These are phyloP conservation scores for Acanthamoeba castellanii DNA, from an alignment of 208 protist species.

Conservation along the genomic window DNA sequence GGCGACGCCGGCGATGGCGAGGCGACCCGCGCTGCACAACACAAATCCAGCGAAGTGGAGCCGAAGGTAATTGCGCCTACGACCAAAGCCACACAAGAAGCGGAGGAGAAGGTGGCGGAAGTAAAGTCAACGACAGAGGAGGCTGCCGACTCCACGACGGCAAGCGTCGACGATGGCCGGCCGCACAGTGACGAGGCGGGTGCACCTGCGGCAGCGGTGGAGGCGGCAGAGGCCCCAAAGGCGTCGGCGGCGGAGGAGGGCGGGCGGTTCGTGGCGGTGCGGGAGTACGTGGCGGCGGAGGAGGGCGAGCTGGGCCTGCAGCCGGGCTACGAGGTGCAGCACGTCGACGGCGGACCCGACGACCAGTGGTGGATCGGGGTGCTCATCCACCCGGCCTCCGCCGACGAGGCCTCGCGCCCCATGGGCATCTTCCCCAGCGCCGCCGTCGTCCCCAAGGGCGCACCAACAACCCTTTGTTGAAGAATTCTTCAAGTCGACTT, in stretches of 20 bases:
- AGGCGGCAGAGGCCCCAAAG: background rate
- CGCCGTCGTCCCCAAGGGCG: background rate
- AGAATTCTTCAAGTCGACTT: too few relatives aligned
- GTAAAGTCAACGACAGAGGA: too few relatives aligned
- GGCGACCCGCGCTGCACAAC: too few relatives aligned
- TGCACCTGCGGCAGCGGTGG: background rate
- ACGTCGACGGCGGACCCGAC: background rate
- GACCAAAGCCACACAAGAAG: too few relatives aligned
- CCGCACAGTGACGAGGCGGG: too few relatives aligned
- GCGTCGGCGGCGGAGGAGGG: background rate
- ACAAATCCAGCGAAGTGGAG: too few relatives aligned
- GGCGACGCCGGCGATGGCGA: too few relatives aligned
- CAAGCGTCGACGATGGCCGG: too few relatives aligned
- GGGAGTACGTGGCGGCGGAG: background rate
- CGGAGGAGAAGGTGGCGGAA: too few relatives aligned
- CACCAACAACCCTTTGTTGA: too few relatives aligned
- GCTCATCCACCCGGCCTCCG: background rate
- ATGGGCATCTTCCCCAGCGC: background rate
- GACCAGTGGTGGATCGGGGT: slow-evolving; percentile 44
- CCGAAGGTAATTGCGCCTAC: too few relatives aligned
- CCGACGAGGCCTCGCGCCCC: background rate
- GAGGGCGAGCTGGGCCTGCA: slow-evolving; percentile 15
- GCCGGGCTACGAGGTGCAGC: slow-evolving; percentile 1
- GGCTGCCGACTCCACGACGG: too few relatives aligned
- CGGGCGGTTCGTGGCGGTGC: background rate